Evolutionary conservation across 2,329 filamentous ascomycete genomes (phyloP), one percentile per base, ranked within the genome.

Genomic region (Beauveria scarabaeidicola): DNA sequence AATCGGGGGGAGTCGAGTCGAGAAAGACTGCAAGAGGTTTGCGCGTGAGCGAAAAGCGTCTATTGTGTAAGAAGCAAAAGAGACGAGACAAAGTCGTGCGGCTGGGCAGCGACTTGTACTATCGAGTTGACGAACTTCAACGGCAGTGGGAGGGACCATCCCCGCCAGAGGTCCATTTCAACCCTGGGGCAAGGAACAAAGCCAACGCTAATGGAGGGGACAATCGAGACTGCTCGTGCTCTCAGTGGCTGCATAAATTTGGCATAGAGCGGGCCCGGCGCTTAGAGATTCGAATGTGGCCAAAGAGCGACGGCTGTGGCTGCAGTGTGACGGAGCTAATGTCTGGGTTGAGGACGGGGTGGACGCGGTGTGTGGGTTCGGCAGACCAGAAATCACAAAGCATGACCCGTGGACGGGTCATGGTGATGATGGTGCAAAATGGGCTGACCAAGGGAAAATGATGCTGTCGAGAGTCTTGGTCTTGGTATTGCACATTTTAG

Each of bases 211-310:
- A 68, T 6, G 65, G 64, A 66, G 62, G 66, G 61, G 54, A 53
- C 58, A 63, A 61, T 62, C 47, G 60, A 19, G 38, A 57, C 46
- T 61, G 50, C 60, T 15, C 59, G 56, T 9, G 46, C 48, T 64
- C 51, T 66, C 52, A 69, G 59, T 69, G 68, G 68, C 61, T 59
- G 62, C 63, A 61, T 66, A 66, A 61, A 64, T 69, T 69, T 68
- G 66, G 67, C 65, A 64, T 64, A 40, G 50, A 61, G 61, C 63
- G 61, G 51, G 60, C 61, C 61, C 63, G 65, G 66, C 66, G 66
- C 66, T 68, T 68, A 67, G 52, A 63, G 54, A 62, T 44, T 48
- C 40, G 46, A 48, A 17, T 25, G 53, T 55, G 48, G 62, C 60
- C 60, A 61, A 58, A 44, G 54, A 61, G 54, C 58, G 60, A 47